Evolutionary conservation across 2,329 filamentous ascomycete genomes (phyloP).

Genomic region (Epichloe amarillans): DNA sequence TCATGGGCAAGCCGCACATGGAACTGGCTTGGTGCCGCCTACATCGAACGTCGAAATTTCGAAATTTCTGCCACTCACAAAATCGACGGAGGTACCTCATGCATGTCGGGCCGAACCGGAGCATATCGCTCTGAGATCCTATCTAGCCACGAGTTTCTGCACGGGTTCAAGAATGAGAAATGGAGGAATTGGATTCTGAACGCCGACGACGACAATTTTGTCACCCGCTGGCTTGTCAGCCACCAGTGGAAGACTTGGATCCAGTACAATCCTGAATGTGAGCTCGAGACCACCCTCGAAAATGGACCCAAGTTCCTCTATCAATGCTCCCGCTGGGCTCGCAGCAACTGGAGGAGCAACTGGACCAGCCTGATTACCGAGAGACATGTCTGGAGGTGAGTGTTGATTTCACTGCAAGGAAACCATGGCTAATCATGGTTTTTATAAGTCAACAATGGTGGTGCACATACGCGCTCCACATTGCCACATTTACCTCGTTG

Average conservation of each 20-base stretch:
- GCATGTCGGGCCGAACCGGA: constrained; percentile 87
- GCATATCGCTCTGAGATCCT: constrained; percentile 85
- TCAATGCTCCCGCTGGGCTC: constrained; percentile 88
- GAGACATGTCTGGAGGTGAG: constrained; percentile 76
- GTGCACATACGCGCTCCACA: constrained; percentile 85
- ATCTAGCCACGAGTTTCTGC: constrained; percentile 70
- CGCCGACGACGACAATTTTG: constrained; percentile 96
- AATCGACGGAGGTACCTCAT: constrained; percentile 90
- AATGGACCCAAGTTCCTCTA: constrained; percentile 80
- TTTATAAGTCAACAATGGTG: constrained; percentile 66
- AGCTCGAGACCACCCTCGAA: constrained; percentile 86
- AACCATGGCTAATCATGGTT: constrained; percentile 1
- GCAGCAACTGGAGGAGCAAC: constrained; percentile 97
- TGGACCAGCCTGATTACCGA: constrained; percentile 80
- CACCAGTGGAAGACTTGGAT: constrained; percentile 91
- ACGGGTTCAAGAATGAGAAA: constrained; percentile 82
- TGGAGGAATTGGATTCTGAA: constrained; percentile 85
- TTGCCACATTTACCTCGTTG: constrained; percentile 84
- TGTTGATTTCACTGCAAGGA: constrained; percentile 13
- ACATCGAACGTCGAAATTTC: constrained; percentile 89
- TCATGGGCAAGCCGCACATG: constrained; percentile 52
- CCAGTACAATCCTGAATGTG: constrained; percentile 83
- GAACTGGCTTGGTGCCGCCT: constrained; percentile 84
- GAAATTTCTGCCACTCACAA: constrained; percentile 93
- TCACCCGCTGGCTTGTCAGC: constrained; percentile 88